Base-by-base conservation (phyloP, 2,329 filamentous ascomycete species). In the Diaporthe longicolla region DNA sequence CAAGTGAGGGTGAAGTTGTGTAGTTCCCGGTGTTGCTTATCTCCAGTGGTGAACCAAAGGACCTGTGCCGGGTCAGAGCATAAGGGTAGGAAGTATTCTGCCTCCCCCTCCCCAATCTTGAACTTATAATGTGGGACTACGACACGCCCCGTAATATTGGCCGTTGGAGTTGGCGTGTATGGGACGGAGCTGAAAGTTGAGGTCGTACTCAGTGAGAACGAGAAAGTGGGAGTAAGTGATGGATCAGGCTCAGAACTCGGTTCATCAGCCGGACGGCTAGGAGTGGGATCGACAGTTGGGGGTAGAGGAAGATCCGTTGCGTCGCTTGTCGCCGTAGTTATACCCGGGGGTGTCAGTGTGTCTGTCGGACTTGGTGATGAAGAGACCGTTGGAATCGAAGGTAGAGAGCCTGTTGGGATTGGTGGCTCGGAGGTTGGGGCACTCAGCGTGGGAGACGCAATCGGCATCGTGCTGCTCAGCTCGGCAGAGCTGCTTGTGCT, bases 21-120 rank as follows among this genome's bases (percentile, higher is more conserved):
- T 37, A 55, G 13, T 11, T 48, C 11, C 26, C 37, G 19, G 7
- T 70, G 35, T 1, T 58, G 21, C 2, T 58, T 2, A 24, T 57
- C 52, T 10, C 63, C 65, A 32, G 57, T 40, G 11, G 72, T 43
- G 55, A 52, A 50, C 72, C 72, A 73, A 10, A 73, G 72, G 19
- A 26, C 61, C 17, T 73, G 72, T 2, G 43, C 29, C n/a, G 26
- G 55, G 21, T 70, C 72, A 3, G 54, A 61, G 45, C 72, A 73
- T 3, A 55, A 8, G 11, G 72, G 72, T 2, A 73, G 5, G 26
- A 43, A 73, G 11, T 73, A 73, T 3, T 35, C 32, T n/a, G 24
- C 65, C 29, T 73, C 43, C 15, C 58, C 65, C 37, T 73, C 43
- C 9, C 58, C 55, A 15, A 70, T 8, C 26, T 63, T 24, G 5